These are phyloP conservation scores for Suillus decipiens DNA, from an alignment of 768 basidiomycete species.

Conservation along the genomic window DNA sequence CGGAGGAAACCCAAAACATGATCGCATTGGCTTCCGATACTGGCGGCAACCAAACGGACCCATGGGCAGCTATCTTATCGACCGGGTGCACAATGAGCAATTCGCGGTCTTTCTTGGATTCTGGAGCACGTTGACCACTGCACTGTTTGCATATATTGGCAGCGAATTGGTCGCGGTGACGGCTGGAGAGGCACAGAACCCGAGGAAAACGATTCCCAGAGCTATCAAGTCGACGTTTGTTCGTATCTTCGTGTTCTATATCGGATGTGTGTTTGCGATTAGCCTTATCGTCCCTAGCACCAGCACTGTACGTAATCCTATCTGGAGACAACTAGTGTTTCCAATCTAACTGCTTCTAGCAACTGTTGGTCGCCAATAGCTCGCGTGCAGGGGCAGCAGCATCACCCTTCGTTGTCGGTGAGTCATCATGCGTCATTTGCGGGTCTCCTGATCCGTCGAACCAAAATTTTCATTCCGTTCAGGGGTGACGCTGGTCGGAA, in stretches of 20 bases:
- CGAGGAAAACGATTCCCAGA: slow-evolving; percentile 69
- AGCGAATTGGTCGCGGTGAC: slow-evolving; percentile 77
- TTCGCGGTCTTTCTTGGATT: slow-evolving; percentile 67
- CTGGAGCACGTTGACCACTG: slow-evolving; percentile 71
- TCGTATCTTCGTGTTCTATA: slow-evolving; percentile 63
- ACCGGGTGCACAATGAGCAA: slow-evolving; percentile 48
- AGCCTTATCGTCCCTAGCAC: slow-evolving; percentile 69
- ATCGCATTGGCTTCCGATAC: slow-evolving; percentile 42
- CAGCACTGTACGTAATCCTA: slow-evolving; percentile 37
- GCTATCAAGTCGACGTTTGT: slow-evolving; percentile 69
- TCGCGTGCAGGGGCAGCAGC: slow-evolving; percentile 52
- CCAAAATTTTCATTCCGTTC: not conserved
- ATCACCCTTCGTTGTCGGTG: slow-evolving; percentile 64
- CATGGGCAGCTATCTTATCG: slow-evolving; percentile 54
- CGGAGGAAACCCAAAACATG: slow-evolving; percentile 45
- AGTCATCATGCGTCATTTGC: slow-evolving; percentile 28
- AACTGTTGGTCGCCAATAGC: slow-evolving; percentile 41
- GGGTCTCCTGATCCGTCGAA: slow-evolving; percentile 10
- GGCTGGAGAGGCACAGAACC: slow-evolving; percentile 65
- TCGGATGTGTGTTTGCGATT: slow-evolving; percentile 72
- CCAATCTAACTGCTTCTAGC: slow-evolving; percentile 14
- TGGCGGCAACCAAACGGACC: slow-evolving; percentile 53
- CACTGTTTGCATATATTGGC: slow-evolving; percentile 71
- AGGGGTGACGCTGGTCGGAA: slow-evolving; percentile 50
- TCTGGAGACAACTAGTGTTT: slow-evolving; percentile 33